Evolutionary conservation across 2,329 filamentous ascomycete species (phyloP).

Genomic region (Aspergillus chevalieri): DNA sequence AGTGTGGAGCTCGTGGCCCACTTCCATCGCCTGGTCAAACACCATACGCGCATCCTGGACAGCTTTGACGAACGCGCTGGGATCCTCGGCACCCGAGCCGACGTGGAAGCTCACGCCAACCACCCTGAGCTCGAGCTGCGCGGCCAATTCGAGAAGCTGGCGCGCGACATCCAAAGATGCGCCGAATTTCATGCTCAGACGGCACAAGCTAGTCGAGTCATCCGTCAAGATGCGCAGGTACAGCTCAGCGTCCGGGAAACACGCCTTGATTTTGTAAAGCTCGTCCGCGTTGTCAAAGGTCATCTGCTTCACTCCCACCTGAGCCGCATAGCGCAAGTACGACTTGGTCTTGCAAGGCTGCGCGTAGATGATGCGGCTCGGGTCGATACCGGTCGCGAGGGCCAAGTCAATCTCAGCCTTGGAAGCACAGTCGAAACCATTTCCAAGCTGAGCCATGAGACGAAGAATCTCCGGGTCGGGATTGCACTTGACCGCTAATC

Average conservation of each 20-base stretch:
- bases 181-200: conserved; percentile 94
- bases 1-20: conserved; percentile 77
- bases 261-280: conserved; percentile 92
- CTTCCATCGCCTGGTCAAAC: conserved; percentile 72
- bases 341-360: conserved; percentile 99
- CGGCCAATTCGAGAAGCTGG: conserved; percentile 71
- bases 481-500: conserved; percentile 92
- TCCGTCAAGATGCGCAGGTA: conserved; percentile 94
- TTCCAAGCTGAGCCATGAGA: conserved; percentile 80
- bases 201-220: conserved; percentile 89
- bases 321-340: conserved; percentile 84
- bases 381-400: conserved; percentile 72
- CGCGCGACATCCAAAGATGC: conserved; percentile 78
- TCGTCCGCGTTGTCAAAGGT: conserved; percentile 98
- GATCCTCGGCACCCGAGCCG: conserved; percentile 90
- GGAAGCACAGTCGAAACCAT: conserved; percentile 96
- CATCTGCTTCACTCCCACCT: conserved; percentile 89
- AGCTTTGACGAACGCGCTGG: conserved; percentile 82
- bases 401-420: conserved; percentile 96
- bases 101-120: conserved; percentile 98
- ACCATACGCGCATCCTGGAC: conserved; percentile 82
- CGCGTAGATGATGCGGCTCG: conserved; percentile 93
- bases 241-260: conserved; percentile 82
- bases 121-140: conserved; percentile 77
- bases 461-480: conserved; percentile 83